Evolutionary conservation across 179 eudicot species (phyloP).

Genomic region (Beta corolliflora): DNA sequence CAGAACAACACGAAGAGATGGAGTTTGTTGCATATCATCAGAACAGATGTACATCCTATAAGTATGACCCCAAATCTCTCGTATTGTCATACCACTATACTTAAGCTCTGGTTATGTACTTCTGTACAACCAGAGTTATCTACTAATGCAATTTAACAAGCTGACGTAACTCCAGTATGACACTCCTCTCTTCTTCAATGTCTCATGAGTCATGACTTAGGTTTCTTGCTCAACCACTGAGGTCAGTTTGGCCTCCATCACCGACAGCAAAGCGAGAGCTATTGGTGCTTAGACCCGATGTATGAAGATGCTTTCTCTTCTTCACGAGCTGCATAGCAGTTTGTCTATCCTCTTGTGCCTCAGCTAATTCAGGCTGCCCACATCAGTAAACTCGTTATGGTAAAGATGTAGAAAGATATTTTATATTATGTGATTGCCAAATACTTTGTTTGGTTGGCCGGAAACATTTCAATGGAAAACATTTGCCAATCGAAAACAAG

Average conservation of each 20-base stretch:
- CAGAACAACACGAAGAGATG: too few relatives aligned
- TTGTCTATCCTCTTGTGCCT: conserved; percentile 62
- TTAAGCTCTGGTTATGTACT: background rate
- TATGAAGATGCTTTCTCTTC: conserved; percentile 71
- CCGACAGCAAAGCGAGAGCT: conserved; percentile 61
- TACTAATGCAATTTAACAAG: background rate
- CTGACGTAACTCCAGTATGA: background rate
- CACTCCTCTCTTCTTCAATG: background rate
- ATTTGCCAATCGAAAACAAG: too few relatives aligned
- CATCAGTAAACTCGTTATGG: background rate
- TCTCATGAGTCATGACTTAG: background rate
- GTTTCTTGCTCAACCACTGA: conserved; percentile 1
- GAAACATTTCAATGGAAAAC: too few relatives aligned
- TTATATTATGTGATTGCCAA: too few relatives aligned
- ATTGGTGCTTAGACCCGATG: conserved; percentile 48
- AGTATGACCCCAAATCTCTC: background rate
- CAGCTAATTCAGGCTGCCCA: conserved; percentile 66
- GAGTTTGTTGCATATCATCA: background rate
- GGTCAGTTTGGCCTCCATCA: conserved; percentile 31
- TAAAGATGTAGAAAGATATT: background rate
- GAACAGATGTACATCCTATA: background rate
- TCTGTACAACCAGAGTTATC: background rate
- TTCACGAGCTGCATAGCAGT: conserved; percentile 62
- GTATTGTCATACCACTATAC: background rate
- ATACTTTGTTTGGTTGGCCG: too few relatives aligned